Conservation (phyloP, 345 rosid species). For the rapeseed (Brassica napus) region DNA sequence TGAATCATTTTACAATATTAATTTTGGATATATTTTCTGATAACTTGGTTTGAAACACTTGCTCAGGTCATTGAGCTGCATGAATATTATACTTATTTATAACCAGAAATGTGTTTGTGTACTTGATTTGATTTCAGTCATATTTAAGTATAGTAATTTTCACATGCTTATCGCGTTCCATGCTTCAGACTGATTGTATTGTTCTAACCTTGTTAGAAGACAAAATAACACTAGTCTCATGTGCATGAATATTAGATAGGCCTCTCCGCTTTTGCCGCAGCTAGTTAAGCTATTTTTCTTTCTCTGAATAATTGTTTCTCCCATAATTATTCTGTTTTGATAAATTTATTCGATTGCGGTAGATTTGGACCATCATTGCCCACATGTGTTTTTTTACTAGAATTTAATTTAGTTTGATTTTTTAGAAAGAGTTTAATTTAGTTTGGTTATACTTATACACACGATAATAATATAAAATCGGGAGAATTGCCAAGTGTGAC, state of each 20-base stretch:
- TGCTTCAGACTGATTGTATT: neutral
- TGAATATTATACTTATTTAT: neutral
- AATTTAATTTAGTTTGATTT: too few relatives aligned
- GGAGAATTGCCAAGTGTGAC: too few relatives aligned
- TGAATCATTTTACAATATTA: neutral
- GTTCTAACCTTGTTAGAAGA: neutral
- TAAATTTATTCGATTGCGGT: conserved; percentile 28
- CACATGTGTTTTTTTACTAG: conserved; percentile 22
- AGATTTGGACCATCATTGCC: conserved; percentile 37
- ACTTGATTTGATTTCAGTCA: conserved; percentile 1
- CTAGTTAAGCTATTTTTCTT: conserved; percentile 22
- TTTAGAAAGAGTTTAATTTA: neutral
- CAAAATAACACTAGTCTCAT: neutral
- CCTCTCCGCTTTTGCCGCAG: conserved; percentile 28
- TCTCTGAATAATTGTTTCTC: conserved; percentile 4
- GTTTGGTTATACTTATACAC: neutral
- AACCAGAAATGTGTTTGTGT: neutral
- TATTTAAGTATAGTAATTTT: neutral
- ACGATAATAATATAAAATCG: neutral
- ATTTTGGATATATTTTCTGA: neutral
- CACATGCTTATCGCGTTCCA: neutral
- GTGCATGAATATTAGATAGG: conserved; percentile 24
- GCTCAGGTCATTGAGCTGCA: neutral
- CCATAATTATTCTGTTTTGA: conserved; percentile 12
- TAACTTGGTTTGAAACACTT: neutral